Evolutionary conservation across 176 grass and related monocot species (phyloP), one percentile per base, ranked within the genome.

Genomic region (Themeda triandra): DNA sequence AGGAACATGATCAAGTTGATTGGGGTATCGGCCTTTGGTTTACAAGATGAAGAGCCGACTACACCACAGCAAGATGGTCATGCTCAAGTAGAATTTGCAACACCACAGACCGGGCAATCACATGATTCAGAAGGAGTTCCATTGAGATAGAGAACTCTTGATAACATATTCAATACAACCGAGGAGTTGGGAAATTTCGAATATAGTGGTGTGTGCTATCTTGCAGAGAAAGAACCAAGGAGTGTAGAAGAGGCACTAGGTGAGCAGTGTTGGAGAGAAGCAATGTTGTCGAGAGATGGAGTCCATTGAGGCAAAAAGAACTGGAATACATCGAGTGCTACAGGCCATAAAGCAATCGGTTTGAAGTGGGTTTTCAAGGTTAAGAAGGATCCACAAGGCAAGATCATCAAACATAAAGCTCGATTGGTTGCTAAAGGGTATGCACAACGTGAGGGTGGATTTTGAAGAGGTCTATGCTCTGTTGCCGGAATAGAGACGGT

Each of bases 1-100:
- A 6, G 5, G 2, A 4, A 0, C 36, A 4, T 0, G 5, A 37
- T 6, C 5, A 4, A 6, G 36, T 0, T 0, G 36, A 6, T 6
- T 37, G 39, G 39, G 3, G 1, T 2, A 40, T 40, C 39, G 10
- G 10, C 39, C n/a, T n/a, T n/a, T 10, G 39, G 8, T 40, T 40
- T 8, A 8, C 8, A 40, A 9, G 39, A 9, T 40, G 8, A 4
- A 40, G 8, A 40, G 8, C 39, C 39, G 8, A 1, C 39, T 40
- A 40, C 39, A 40, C 39, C 39, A 9, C 8, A 8, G 39, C 8
- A 40, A 10, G 6, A 1, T 2, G 8, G 8, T 10, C 39, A 8
- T 40, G 39, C 39, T 40, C 39, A 40, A 40, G 8, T 40, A 9
- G 39, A 40, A 40, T 40, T 40, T 40, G 39, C 8, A 40, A 40